These are phyloP conservation scores for Agrocybe pediades DNA, from an alignment of 768 basidiomycete species.

Conservation along the genomic window DNA sequence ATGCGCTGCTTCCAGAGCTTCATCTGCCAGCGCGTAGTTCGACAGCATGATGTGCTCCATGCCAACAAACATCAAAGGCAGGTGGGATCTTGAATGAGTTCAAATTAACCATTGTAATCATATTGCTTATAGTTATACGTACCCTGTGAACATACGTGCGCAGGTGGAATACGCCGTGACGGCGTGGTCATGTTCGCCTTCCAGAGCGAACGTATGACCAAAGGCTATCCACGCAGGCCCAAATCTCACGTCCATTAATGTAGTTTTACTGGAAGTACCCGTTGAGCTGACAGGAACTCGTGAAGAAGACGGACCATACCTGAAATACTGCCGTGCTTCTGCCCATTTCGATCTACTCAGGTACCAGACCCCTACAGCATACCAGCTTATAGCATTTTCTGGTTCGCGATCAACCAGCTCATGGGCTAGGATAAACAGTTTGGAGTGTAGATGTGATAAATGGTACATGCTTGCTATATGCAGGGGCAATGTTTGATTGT, in stretches of 20 bases:
- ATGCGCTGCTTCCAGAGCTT: slow-evolving; percentile 83
- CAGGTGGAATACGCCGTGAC: slow-evolving; percentile 98
- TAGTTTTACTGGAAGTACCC: slow-evolving; percentile 73
- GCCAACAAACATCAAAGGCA: slow-evolving; percentile 93
- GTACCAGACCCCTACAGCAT: slow-evolving; percentile 98
- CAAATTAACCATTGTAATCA: background rate
- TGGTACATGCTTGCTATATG: slow-evolving; percentile 99
- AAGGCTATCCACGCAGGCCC: slow-evolving; percentile 98
- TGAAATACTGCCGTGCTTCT: slow-evolving; percentile 93
- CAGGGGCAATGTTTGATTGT: slow-evolving; percentile 87
- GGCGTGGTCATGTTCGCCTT: slow-evolving; percentile 98
- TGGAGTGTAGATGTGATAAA: slow-evolving; percentile 86
- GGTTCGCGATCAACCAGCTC: slow-evolving; percentile 95
- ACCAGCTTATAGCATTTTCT: slow-evolving; percentile 93
- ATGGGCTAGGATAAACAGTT: slow-evolving; percentile 94
- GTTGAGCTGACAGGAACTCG: background rate
- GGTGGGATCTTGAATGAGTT: slow-evolving; percentile 69
- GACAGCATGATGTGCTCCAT: slow-evolving; percentile 97
- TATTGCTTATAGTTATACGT: slow-evolving; percentile 22
- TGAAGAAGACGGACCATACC: slow-evolving; percentile 43
- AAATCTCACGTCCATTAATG: slow-evolving; percentile 94
- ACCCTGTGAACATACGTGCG: slow-evolving; percentile 94
- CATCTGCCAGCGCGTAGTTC: slow-evolving; percentile 79
- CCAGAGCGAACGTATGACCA: slow-evolving; percentile 94
- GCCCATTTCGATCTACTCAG: slow-evolving; percentile 84